These are phyloP conservation scores for Mortierella claussenii DNA, from an alignment of 192 early-diverging fungal genomes.

Conservation along the genomic window DNA sequence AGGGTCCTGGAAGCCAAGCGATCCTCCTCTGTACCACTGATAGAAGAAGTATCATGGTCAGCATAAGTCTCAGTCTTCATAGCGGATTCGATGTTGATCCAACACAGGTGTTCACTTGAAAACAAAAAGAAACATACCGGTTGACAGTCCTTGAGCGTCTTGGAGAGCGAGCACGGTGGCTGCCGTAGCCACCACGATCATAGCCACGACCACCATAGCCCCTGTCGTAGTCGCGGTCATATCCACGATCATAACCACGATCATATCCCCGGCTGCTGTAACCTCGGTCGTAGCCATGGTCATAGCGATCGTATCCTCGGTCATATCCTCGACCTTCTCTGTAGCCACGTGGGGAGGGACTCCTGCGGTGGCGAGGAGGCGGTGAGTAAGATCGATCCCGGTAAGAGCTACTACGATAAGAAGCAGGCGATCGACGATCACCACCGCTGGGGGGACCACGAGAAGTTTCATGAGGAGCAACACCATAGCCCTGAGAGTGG, in stretches of 20 bases:
- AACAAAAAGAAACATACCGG: slow-evolving; percentile 38
- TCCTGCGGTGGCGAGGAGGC: slow-evolving; percentile 46
- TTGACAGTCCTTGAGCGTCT: slow-evolving; percentile 59
- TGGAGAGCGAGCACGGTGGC: slow-evolving; percentile 58
- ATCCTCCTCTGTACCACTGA: slow-evolving; percentile 76
- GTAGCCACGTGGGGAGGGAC: slow-evolving; percentile 53
- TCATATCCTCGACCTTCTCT: slow-evolving; percentile 39
- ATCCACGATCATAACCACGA: slow-evolving; percentile 49
- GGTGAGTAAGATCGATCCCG: slow-evolving; percentile 55
- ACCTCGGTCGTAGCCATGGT: slow-evolving; percentile 47
- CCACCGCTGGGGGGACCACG: slow-evolving; percentile 5
- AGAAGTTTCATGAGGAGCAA: slow-evolving; percentile 19
- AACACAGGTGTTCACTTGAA: background rate
- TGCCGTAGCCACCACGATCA: slow-evolving; percentile 52
- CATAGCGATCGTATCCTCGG: slow-evolving; percentile 18
- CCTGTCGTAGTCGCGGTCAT: slow-evolving; percentile 17
- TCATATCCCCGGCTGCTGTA: slow-evolving; percentile 27
- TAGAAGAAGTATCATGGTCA: background rate
- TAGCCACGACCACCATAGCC: slow-evolving; percentile 31
- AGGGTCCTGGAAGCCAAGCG: slow-evolving; percentile 69
- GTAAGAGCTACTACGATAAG: slow-evolving; percentile 28
- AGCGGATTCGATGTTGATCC: too few species aligned
- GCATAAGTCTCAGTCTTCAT: slow-evolving; percentile 5
- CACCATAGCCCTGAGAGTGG: slow-evolving; percentile 21
- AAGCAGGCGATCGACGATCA: slow-evolving; percentile 25